Evolutionary conservation across 192 early-diverging fungal species (phyloP).

Genomic region (Coemansia sp.): DNA sequence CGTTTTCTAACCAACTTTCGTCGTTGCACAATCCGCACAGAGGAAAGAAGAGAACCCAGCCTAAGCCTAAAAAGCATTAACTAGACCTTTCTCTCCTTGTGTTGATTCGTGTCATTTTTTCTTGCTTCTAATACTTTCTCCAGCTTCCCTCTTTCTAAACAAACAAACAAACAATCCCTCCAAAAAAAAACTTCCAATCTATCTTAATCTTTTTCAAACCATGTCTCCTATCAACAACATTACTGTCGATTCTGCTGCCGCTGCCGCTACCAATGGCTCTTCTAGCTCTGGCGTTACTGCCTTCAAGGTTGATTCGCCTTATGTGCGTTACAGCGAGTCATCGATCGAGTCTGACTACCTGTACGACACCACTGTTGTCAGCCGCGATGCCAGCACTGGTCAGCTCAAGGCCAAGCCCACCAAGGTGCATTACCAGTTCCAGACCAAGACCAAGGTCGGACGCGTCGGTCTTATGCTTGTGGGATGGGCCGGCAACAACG

Average conservation of each 20-base stretch:
- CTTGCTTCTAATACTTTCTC: constrained; percentile 18
- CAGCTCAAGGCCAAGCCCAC: constrained; percentile 77
- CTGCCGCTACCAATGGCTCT: constrained; percentile 13
- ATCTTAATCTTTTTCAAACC: constrained; percentile 12
- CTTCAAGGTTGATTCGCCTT: constrained; percentile 86
- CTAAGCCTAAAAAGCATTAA: constrained; percentile 67
- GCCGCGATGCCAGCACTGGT: constrained; percentile 63
- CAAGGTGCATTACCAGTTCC: constrained; percentile 87
- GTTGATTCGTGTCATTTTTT: constrained; percentile 29
- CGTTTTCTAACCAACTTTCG: constrained; percentile 78
- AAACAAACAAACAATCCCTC: constrained; percentile 21
- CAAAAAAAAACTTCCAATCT: constrained; percentile 6
- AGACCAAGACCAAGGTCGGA: constrained; percentile 73
- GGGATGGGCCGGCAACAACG: constrained; percentile 99
- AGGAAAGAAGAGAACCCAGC: constrained; percentile 67
- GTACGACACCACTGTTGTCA: constrained; percentile 87
- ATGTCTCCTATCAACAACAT: constrained; percentile 47
- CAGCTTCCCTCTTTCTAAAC: neutral
- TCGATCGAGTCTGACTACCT: constrained; percentile 82
- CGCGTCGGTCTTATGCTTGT: constrained; percentile 93
- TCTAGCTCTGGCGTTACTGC: constrained; percentile 50
- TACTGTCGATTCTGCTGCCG: constrained; percentile 25
- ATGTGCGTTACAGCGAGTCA: constrained; percentile 82
- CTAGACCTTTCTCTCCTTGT: constrained; percentile 30
- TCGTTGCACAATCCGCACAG: constrained; percentile 81